Conservation (phyloP, 306 rosid species). For the Dalbergia oliveri region DNA sequence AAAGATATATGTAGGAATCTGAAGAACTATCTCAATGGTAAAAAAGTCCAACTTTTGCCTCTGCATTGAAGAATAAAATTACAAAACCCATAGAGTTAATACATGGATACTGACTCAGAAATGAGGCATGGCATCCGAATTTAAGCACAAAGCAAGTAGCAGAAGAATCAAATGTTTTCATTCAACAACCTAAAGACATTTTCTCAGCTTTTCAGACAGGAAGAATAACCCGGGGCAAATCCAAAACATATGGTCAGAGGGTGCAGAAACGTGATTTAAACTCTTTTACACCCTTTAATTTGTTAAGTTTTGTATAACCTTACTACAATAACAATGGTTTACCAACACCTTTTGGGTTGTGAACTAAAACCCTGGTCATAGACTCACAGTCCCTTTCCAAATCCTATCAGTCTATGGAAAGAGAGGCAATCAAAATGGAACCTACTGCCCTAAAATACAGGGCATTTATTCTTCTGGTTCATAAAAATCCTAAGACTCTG, state of each 20-base stretch:
- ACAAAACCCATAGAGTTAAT: constrained; percentile 6
- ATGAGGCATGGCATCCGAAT: constrained; percentile 8
- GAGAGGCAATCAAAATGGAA: constrained; percentile 19
- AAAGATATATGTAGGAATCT: not conserved
- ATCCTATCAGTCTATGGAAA: not conserved
- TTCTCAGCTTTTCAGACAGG: constrained; percentile 22
- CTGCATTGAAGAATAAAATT: not conserved
- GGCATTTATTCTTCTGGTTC: constrained; percentile 11
- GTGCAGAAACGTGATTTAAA: no score
- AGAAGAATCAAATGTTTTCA: constrained; percentile 7
- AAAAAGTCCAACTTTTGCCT: not conserved
- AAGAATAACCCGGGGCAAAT: not conserved
- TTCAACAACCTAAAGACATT: not conserved
- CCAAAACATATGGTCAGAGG: not conserved
- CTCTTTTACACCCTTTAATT: no score
- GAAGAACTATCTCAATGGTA: not conserved
- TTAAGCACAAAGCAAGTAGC: not conserved
- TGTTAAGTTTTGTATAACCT: not conserved
- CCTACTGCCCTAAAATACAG: constrained; percentile 1
- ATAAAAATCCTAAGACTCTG: not conserved
- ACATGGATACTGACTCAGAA: not conserved
- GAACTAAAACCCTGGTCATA: not conserved
- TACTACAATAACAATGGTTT: not conserved
- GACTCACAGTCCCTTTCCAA: not conserved
- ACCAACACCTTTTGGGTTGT: not conserved